Conservation (phyloP, 2,329 filamentous ascomycete species). For the Pestalotiopsis sp. region DNA sequence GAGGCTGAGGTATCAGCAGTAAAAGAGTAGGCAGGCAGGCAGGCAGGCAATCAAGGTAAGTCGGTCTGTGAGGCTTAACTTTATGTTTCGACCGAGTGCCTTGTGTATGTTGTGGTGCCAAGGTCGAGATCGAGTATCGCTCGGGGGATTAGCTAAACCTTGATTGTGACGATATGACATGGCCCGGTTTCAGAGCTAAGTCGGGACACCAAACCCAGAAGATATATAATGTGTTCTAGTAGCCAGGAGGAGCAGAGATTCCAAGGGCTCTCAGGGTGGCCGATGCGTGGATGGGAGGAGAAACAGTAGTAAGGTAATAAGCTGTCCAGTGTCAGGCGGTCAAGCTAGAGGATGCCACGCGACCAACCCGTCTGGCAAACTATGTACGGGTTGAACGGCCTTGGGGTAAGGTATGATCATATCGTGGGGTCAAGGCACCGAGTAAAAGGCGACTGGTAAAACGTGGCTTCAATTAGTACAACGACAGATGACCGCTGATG, state of each 20-base stretch:
- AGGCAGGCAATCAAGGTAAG: background rate
- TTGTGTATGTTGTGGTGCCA: background rate
- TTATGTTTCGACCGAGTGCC: background rate
- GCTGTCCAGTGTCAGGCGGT: conserved; percentile 20
- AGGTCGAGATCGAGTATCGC: background rate
- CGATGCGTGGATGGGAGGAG: background rate
- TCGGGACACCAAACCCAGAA: background rate
- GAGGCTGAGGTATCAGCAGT: background rate
- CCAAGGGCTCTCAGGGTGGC: background rate
- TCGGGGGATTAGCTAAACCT: background rate
- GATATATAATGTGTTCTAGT: background rate
- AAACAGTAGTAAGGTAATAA: background rate
- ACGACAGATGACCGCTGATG: background rate
- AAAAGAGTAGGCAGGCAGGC: background rate
- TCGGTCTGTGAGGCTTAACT: background rate
- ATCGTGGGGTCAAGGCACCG: background rate
- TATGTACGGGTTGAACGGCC: background rate
- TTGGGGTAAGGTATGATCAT: background rate
- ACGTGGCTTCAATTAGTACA: background rate
- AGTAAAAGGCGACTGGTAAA: background rate
- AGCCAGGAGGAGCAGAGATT: background rate
- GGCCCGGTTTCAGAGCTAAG: background rate
- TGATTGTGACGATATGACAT: background rate
- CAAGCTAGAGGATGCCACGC: conserved; percentile 30
- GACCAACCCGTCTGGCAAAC: conserved; percentile 12